These are phyloP conservation scores for Multifurca ochricompacta DNA, from an alignment of 768 basidiomycete species.

Conservation along the genomic window DNA sequence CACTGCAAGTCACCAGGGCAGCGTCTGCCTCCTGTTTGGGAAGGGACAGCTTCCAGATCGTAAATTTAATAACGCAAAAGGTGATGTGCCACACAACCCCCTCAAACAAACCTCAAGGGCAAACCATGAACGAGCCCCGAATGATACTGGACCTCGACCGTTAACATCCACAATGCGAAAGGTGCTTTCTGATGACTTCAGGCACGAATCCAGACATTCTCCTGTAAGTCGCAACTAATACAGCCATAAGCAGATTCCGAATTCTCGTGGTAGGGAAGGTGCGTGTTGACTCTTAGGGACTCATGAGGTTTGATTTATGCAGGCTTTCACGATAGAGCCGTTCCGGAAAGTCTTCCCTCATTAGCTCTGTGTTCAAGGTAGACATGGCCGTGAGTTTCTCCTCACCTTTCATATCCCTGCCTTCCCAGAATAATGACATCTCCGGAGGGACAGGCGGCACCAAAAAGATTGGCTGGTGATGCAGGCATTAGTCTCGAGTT, in stretches of 20 bases:
- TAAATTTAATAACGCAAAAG: neutral
- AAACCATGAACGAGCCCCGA: no score
- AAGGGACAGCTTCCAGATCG: neutral
- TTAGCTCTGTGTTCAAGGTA: neutral
- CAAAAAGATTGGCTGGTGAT: neutral
- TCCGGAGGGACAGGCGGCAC: neutral
- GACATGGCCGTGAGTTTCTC: neutral
- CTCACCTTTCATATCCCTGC: neutral
- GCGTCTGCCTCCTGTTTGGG: neutral
- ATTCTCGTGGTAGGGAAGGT: slow-evolving; percentile 12
- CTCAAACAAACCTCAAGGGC: neutral
- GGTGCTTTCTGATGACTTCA: neutral
- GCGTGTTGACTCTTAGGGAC: neutral
- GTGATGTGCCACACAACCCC: neutral
- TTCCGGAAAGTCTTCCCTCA: slow-evolving; percentile 12
- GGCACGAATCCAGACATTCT: neutral
- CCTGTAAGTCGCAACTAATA: neutral
- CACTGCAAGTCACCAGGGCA: neutral
- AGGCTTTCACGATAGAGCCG: neutral
- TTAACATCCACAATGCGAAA: neutral
- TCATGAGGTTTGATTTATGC: neutral
- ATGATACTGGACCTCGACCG: neutral
- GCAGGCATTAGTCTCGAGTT: neutral
- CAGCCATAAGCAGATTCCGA: neutral
- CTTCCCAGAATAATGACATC: neutral